phyloP scores from a whole-genome alignment of 2,329 filamentous ascomycete genomes.

The Aspergillus pseudotamarii region DNA sequence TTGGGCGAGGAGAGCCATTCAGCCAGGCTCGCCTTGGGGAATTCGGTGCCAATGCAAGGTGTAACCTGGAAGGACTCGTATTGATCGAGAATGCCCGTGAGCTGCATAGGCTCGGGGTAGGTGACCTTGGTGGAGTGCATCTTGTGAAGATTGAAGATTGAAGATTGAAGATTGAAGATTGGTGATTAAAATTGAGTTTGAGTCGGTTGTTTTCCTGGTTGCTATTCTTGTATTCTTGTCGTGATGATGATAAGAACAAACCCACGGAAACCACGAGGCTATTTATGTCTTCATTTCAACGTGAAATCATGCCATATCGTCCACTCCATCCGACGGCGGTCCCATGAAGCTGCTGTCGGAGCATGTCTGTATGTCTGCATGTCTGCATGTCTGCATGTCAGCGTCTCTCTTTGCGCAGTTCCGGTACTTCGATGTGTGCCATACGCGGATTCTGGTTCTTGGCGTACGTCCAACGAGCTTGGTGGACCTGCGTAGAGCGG shows the following conservation, averaged over 20 bases:
- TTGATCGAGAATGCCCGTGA: conserved; percentile 43
- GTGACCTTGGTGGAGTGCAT: not conserved
- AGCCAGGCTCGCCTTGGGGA: conserved; percentile 41
- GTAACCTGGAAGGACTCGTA: conserved; percentile 53
- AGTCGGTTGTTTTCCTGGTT: not conserved
- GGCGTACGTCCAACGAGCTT: not conserved
- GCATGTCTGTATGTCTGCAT: not conserved
- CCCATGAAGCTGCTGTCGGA: not conserved
- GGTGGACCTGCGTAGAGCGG: not conserved
- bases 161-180: not conserved
- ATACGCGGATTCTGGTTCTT: not conserved
- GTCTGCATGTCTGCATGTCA: not conserved
- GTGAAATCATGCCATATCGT: not conserved
- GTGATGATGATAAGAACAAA: not conserved
- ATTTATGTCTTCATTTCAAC: not conserved
- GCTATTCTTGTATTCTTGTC: not conserved
- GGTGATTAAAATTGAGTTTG: not conserved
- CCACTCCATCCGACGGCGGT: not conserved
- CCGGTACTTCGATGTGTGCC: not conserved
- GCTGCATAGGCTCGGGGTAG: conserved; percentile 29
- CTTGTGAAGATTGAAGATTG: not conserved
- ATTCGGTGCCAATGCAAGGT: conserved; percentile 55
- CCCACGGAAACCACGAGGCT: not conserved
- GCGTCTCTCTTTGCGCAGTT: not conserved
- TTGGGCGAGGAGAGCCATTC: conserved; percentile 47